Evolutionary conservation across 768 basidiomycete genomes (phyloP).

Genomic region (Trametes villosa): DNA sequence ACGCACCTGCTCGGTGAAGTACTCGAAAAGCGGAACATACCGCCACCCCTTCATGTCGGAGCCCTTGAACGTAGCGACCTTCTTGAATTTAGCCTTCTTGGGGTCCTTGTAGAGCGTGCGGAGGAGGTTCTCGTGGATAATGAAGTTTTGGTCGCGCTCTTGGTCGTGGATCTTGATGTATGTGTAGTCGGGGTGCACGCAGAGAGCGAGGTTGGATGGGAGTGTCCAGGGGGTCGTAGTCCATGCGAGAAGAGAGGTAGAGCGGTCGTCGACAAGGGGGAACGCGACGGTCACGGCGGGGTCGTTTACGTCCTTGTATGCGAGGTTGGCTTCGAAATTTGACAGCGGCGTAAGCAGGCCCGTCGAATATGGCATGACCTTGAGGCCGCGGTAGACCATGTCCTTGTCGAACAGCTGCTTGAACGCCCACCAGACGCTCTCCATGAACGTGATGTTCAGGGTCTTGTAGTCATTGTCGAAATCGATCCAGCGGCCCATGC

Average conservation of each 20-base stretch:
- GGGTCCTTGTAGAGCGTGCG: constrained; percentile 93
- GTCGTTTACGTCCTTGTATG: constrained; percentile 92
- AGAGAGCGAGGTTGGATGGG: constrained; percentile 92
- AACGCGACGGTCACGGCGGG: constrained; percentile 95
- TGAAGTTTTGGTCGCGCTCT: constrained; percentile 85
- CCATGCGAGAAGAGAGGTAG: constrained; percentile 92
- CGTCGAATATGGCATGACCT: constrained; percentile 98
- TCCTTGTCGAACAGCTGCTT: constrained; percentile 89
- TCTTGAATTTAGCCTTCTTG: constrained; percentile 96
- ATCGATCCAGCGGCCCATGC: constrained; percentile 99
- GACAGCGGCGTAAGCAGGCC: constrained; percentile 95
- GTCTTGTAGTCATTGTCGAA: constrained; percentile 99
- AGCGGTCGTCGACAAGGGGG: constrained; percentile 90
- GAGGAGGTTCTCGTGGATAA: constrained; percentile 87
- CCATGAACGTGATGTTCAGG: constrained; percentile 92
- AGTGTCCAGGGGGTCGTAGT: constrained; percentile 99
- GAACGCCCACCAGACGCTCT: constrained; percentile 99
- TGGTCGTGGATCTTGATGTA: constrained; percentile 97
- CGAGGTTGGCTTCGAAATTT: constrained; percentile 94
- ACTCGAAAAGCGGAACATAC: constrained; percentile 94
- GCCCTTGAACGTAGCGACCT: constrained; percentile 85
- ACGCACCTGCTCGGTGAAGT: constrained; percentile 90
- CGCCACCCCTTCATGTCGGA: constrained; percentile 95
- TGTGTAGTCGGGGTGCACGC: constrained; percentile 94
- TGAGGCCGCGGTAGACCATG: constrained; percentile 89